Conservation (phyloP, 2,329 filamentous ascomycete species). For the Cercospora sojina region DNA sequence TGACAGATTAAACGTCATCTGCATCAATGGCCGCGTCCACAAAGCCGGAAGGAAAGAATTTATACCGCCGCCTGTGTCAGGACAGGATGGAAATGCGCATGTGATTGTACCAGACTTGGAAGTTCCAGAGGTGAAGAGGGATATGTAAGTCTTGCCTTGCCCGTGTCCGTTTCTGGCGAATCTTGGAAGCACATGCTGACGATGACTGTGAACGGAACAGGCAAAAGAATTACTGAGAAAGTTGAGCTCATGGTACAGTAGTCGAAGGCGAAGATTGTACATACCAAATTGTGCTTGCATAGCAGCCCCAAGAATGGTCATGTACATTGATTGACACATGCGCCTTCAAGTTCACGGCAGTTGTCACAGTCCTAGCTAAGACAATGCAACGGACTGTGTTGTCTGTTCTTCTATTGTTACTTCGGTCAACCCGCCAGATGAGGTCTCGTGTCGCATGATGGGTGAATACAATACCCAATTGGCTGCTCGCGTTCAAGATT, state of each 20-base stretch:
- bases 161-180: too few relatives aligned
- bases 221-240: background rate
- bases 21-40: conserved; percentile 51
- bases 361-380: too few relatives aligned
- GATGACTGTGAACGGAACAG: background rate
- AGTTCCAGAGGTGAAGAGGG: conserved; percentile 1
- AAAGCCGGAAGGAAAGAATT: conserved; percentile 39
- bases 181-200: background rate
- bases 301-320: too few relatives aligned
- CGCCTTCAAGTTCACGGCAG: too few relatives aligned
- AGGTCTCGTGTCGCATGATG: too few relatives aligned
- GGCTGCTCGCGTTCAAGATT: too few relatives aligned
- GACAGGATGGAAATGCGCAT: conserved; percentile 2
- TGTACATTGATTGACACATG: too few relatives aligned
- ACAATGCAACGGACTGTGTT: too few relatives aligned
- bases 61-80: conserved; percentile 1
- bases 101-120: conserved; percentile 5
- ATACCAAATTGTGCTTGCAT: background rate
- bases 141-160: too few relatives aligned
- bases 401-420: too few relatives aligned
- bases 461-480: too few relatives aligned
- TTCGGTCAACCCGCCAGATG: too few relatives aligned
- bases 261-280: background rate
- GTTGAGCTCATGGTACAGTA: background rate
- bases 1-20: conserved; percentile 46